phyloP scores from a whole-genome alignment of 2,329 filamentous ascomycete species.

The Chaetomium strumarium region DNA sequence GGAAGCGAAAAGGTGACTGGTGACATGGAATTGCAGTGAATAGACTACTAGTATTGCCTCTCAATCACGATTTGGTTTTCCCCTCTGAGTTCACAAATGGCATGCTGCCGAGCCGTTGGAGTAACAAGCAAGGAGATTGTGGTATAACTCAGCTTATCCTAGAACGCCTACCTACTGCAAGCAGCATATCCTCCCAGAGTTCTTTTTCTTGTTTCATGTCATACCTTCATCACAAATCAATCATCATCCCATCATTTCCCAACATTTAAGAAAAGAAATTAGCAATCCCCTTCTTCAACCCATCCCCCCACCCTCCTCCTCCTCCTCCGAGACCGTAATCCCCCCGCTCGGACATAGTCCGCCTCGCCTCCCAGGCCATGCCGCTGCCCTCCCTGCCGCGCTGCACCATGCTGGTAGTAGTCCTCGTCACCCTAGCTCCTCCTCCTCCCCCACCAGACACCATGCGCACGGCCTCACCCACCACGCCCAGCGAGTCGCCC shows the following conservation, averaged over 20 bases:
- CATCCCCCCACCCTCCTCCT: constrained; percentile 19
- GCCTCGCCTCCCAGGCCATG: constrained; percentile 35
- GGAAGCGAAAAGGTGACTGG: constrained; percentile 1
- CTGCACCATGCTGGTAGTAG: constrained; percentile 1
- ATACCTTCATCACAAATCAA: too few relatives aligned
- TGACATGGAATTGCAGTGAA: constrained; percentile 5
- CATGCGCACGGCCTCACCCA: constrained; percentile 52
- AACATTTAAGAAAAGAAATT: constrained; percentile 24
- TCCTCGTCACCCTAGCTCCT: constrained; percentile 11
- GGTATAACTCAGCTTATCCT: not conserved
- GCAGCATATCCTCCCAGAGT: not conserved
- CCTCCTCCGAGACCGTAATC: not conserved
- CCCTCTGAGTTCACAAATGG: not conserved
- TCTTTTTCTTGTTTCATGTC: too few relatives aligned
- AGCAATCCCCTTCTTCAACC: constrained; percentile 25
- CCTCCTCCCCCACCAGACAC: constrained; percentile 29
- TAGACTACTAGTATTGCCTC: constrained; percentile 19
- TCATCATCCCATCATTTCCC: constrained; percentile 1
- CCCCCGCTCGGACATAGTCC: constrained; percentile 1
- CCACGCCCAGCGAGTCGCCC: constrained; percentile 44
- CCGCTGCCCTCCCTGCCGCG: constrained; percentile 26
- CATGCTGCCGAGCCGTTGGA: too few relatives aligned
- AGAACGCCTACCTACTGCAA: not conserved
- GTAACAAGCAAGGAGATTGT: not conserved
- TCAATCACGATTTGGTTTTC: constrained; percentile 2